These are phyloP conservation scores for Debaryomyces coudertii DNA, from an alignment of 1,139 yeast species.

Conservation along the genomic window DNA sequence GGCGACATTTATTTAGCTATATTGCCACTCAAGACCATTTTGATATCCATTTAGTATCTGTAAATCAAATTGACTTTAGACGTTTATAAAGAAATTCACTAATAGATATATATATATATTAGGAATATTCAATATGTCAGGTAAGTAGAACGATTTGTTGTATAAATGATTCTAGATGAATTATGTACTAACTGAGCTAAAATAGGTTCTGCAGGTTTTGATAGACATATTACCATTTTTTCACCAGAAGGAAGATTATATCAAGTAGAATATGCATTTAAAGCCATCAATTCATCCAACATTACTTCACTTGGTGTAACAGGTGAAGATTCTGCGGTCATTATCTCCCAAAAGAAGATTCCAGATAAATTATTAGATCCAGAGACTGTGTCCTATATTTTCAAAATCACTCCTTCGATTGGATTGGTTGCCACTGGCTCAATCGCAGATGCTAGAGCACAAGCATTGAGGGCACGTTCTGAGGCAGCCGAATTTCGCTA, in stretches of 20 bases:
- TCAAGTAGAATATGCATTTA: conserved; percentile 97
- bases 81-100: background rate
- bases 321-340: conserved; percentile 87
- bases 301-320: conserved; percentile 85
- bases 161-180: background rate
- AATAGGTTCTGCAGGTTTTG: conserved; percentile 83
- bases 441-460: conserved; percentile 93
- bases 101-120: background rate
- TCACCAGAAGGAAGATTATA: conserved; percentile 97
- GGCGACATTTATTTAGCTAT: conserved; percentile 3
- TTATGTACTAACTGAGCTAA: conserved; percentile 17
- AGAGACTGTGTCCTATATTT: conserved; percentile 79
- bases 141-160: conserved; percentile 14
- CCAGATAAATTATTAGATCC: conserved; percentile 94
- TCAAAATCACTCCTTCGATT: conserved; percentile 76
- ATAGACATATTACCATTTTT: conserved; percentile 96
- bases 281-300: conserved; percentile 92
- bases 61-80: conserved; percentile 1
- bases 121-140: conserved; percentile 15
- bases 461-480: conserved; percentile 84
- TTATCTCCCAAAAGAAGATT: conserved; percentile 92
- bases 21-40: conserved; percentile 12
- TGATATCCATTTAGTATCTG: background rate
- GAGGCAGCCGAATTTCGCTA: conserved; percentile 96
- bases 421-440: conserved; percentile 96